Evolutionary conservation across 2,329 filamentous ascomycete species (phyloP).

Genomic region (Scytalidium sp.): DNA sequence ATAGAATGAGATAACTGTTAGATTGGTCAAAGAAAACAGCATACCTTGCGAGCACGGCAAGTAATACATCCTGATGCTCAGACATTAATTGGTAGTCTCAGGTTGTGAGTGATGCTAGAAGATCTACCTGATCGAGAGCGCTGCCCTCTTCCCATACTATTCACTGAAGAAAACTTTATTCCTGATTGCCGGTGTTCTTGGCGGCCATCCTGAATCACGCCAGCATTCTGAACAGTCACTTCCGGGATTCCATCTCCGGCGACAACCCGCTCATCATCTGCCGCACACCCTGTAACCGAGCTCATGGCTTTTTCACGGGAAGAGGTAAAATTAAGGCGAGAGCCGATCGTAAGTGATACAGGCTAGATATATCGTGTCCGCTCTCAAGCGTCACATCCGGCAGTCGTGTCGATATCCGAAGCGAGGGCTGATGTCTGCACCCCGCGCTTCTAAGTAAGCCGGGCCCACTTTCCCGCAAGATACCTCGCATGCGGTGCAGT

Average conservation of each 20-base stretch:
- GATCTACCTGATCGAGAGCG: background rate
- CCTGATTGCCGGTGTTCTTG: background rate
- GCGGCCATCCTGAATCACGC: background rate
- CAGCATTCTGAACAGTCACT: background rate
- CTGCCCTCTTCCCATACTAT: background rate
- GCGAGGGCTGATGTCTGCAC: background rate
- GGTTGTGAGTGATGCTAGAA: background rate
- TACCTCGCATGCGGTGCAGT: background rate
- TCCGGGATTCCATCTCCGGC: background rate
- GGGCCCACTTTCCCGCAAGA: background rate
- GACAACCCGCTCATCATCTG: background rate
- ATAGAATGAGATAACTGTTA: background rate
- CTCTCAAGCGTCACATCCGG: background rate
- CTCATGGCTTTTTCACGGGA: background rate
- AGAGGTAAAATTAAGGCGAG: background rate
- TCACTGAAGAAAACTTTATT: background rate
- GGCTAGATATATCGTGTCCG: background rate
- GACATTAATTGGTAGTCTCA: background rate
- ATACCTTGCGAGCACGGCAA: conserved; percentile 5
- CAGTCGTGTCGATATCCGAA: background rate
- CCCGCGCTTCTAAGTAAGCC: background rate
- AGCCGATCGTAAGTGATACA: background rate
- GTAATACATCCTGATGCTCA: conserved; percentile 3
- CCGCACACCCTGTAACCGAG: background rate
- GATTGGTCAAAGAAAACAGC: background rate